phyloP scores from a whole-genome alignment of 768 basidiomycete genomes.

The Galerina marginata region DNA sequence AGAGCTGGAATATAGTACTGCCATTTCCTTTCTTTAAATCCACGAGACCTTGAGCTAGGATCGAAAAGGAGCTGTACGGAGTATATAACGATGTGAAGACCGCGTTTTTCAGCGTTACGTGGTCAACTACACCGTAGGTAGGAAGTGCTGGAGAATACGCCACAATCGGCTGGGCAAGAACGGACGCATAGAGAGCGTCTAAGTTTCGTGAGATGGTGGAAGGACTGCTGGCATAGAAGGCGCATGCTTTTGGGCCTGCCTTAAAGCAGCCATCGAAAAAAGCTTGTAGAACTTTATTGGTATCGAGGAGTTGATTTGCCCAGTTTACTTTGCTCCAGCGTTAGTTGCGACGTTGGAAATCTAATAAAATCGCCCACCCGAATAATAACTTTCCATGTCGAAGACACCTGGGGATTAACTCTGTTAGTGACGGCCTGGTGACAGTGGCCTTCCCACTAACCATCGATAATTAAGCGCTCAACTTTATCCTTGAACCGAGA shows the following conservation, averaged over 20 bases:
- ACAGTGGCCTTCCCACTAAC: slow-evolving; percentile 3
- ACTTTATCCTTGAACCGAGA: slow-evolving; percentile 23
- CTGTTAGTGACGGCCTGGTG: too few relatives aligned
- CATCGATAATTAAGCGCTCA: slow-evolving; percentile 43
- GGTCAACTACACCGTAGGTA: slow-evolving; percentile 45
- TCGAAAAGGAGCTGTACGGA: slow-evolving; percentile 38
- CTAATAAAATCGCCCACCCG: slow-evolving; percentile 27
- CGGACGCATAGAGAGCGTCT: slow-evolving; percentile 35
- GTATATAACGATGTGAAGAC: slow-evolving; percentile 41
- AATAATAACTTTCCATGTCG: slow-evolving; percentile 45
- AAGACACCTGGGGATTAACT: slow-evolving; percentile 26
- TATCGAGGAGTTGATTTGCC: slow-evolving; percentile 42
- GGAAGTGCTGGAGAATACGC: slow-evolving; percentile 30
- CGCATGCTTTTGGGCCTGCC: slow-evolving; percentile 40
- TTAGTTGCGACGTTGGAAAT: background rate
- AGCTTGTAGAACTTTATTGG: slow-evolving; percentile 37
- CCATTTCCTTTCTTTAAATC: too few relatives aligned
- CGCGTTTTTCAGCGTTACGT: slow-evolving; percentile 28
- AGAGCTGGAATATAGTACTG: too few relatives aligned
- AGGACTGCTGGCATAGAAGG: slow-evolving; percentile 44
- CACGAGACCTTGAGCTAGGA: slow-evolving; percentile 41
- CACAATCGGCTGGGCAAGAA: slow-evolving; percentile 35
- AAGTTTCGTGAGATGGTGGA: slow-evolving; percentile 39
- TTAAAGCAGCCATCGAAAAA: slow-evolving; percentile 43
- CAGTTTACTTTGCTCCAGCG: slow-evolving; percentile 31